Base-by-base conservation (phyloP, 179 eudicot genomes). In the Beta lomatogona region DNA sequence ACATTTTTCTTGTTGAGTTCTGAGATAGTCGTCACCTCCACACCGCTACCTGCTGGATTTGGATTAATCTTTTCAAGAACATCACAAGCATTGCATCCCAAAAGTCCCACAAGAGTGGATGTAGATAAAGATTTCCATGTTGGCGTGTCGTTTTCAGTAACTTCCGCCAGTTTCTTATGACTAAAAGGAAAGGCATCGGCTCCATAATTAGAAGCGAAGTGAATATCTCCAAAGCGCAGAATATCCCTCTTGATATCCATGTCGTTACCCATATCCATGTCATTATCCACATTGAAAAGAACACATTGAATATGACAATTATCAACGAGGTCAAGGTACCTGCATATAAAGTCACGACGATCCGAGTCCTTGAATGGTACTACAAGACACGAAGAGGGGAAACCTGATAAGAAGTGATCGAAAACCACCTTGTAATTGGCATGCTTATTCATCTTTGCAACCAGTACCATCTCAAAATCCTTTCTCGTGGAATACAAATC, bases 101-200 rank as follows among this genome's bases (percentile, higher is more conserved):
- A 68, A 67, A 68, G 46, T 2, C 21, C 71, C 71, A 4, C 71
- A 68, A 68, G 71, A 3, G 5, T 41, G n/a, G 4, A 14, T 10
- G 71, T 41, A 63, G 14, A 22, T 0, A n/a, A 4, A 68, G 48
- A 0, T 13, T 41, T 14, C 50, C 71, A 14, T 4, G 0, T 1
- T 5, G 46, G 2, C 16, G 1, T 0, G 4, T 67, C 71, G 0
- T 36, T 5, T 41, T 11, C 19, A 0, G 14, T 0, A 16, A 68
- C 2, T 41, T 41, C n/a, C 4, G 1, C n/a, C 50, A 31, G 48
- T 1, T 7, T 5, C n/a, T 68, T 21, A 6, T 14, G 3, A 7
- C 50, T 41, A 41, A 68, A 68, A 21, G 71, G 71, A 68, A 68
- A 68, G n/a, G 46, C 71, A 16, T 68, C 21, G 21, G 70, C 70